Evolutionary conservation across 371 early-diverging fungal genomes (phyloP).

Genomic region (Actinomortierella ambigua): DNA sequence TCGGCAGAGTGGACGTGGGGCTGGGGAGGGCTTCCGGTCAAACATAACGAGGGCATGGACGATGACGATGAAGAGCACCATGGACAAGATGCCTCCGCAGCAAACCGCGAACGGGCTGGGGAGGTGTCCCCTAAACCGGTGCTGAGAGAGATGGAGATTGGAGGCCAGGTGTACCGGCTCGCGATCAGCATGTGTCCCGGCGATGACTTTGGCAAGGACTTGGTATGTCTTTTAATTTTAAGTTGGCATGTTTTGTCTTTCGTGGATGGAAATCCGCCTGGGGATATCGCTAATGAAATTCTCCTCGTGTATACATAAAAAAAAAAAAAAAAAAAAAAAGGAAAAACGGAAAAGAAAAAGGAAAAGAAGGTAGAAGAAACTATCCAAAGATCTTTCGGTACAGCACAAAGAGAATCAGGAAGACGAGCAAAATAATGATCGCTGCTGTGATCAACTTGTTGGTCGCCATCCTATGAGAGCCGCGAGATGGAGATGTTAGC

Average conservation of each 20-base stretch:
- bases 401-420: conserved; percentile 84
- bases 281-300: no score
- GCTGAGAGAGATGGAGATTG: conserved; percentile 34
- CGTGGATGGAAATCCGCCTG: no score
- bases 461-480: conserved; percentile 74
- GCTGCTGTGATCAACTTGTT: conserved; percentile 89
- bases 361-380: no score
- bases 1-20: conserved; percentile 48
- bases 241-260: background rate
- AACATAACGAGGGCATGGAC: conserved; percentile 31
- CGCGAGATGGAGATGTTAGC: background rate
- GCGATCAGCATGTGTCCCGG: conserved; percentile 46
- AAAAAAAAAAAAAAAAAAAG: no score
- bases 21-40: conserved; percentile 47
- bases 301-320: no score
- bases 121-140: conserved; percentile 16
- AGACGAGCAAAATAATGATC: conserved; percentile 81
- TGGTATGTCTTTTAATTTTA: conserved; percentile 15
- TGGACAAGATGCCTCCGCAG: conserved; percentile 14
- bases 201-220: conserved; percentile 44
- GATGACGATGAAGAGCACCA: conserved; percentile 9
- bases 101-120: no score
- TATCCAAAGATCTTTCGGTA: conserved; percentile 69
- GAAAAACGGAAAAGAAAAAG: no score
- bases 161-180: conserved; percentile 24